A percentile compares a stretch with the other conserved stretches of the same genome.
Evolutionary conservation across 129 eudicot genomes (phyloP).

Genomic region (Flaveria bidentis): DNA sequence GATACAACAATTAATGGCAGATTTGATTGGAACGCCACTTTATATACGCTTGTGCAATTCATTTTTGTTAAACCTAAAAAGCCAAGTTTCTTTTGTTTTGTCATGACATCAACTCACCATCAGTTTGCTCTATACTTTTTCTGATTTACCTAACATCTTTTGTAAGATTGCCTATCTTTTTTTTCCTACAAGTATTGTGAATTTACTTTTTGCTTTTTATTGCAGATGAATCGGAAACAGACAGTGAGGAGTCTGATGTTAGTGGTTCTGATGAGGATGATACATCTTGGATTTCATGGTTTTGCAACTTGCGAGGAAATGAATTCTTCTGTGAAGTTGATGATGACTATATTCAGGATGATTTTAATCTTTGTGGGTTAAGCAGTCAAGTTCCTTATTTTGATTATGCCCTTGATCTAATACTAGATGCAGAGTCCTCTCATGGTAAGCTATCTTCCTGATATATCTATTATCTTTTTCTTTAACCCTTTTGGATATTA

Average conservation of each 20-base stretch:
- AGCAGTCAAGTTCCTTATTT: conserved; percentile 90
- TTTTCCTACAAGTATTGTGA: neutral
- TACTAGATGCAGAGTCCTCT: conserved; percentile 82
- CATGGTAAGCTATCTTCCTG: conserved; percentile 50
- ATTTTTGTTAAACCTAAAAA: neutral
- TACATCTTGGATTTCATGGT: conserved; percentile 93
- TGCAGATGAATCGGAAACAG: conserved; percentile 88
- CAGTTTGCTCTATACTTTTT: conserved; percentile 5
- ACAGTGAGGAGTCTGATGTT: conserved; percentile 89
- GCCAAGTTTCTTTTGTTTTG: conserved; percentile 2
- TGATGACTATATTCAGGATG: conserved; percentile 86
- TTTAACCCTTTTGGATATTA: conserved; percentile 13
- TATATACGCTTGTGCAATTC: neutral
- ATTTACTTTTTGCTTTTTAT: conserved; percentile 8
- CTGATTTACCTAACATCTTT: neutral
- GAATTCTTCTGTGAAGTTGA: conserved; percentile 90
- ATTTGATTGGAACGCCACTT: neutral
- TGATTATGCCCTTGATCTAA: conserved; percentile 84
- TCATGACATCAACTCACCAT: neutral
- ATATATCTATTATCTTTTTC: neutral
- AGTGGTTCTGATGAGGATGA: conserved; percentile 93
- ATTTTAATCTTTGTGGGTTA: conserved; percentile 81
- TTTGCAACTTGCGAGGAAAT: conserved; percentile 85
- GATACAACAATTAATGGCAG: neutral
- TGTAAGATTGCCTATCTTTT: neutral